Percentiles rank a stretch among this genome's conserved stretches.
These are phyloP conservation scores for Takashimella koratensis DNA, from an alignment of 1,284 basidiomycete genomes.

Conservation along the genomic window DNA sequence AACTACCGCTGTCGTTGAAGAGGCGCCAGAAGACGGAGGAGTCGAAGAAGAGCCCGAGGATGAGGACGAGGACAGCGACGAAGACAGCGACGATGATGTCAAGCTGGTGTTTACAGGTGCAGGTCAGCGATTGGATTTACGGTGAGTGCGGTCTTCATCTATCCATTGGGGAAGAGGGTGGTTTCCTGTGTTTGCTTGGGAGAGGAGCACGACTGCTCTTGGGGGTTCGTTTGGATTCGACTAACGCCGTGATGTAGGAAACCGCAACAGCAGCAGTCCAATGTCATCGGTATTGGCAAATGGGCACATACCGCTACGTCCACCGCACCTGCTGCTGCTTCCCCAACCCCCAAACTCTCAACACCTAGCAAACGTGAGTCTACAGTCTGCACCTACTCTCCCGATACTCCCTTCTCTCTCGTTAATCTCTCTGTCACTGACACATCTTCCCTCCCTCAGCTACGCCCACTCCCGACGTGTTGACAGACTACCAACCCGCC, in stretches of 20 bases:
- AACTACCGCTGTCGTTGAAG: constrained; percentile 24
- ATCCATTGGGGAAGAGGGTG: neutral
- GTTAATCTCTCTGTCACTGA: constrained; percentile 10
- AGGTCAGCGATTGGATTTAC: constrained; percentile 20
- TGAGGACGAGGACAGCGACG: constrained; percentile 30
- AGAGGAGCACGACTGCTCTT: too few relatives aligned
- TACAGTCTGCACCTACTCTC: too few relatives aligned
- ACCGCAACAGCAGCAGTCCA: constrained; percentile 32
- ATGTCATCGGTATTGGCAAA: constrained; percentile 45
- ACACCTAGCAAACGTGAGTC: constrained; percentile 27
- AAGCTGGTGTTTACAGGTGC: constrained; percentile 46
- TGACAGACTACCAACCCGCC: constrained; percentile 87
- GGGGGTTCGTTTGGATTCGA: too few relatives aligned
- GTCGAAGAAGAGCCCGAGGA: constrained; percentile 37
- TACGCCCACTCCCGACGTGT: constrained; percentile 60
- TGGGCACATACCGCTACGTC: constrained; percentile 45
- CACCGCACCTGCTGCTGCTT: constrained; percentile 19
- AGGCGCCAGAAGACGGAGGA: constrained; percentile 36
- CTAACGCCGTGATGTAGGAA: constrained; percentile 36
- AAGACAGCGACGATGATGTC: constrained; percentile 44
- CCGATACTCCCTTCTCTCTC: too few relatives aligned
- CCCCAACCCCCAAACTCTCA: constrained; percentile 12
- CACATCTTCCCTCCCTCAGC: constrained; percentile 12
- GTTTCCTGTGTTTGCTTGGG: too few relatives aligned
- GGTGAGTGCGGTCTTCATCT: neutral